Evolutionary conservation across 1,284 basidiomycete species (phyloP).

Genomic region (Naganishia sp.): DNA sequence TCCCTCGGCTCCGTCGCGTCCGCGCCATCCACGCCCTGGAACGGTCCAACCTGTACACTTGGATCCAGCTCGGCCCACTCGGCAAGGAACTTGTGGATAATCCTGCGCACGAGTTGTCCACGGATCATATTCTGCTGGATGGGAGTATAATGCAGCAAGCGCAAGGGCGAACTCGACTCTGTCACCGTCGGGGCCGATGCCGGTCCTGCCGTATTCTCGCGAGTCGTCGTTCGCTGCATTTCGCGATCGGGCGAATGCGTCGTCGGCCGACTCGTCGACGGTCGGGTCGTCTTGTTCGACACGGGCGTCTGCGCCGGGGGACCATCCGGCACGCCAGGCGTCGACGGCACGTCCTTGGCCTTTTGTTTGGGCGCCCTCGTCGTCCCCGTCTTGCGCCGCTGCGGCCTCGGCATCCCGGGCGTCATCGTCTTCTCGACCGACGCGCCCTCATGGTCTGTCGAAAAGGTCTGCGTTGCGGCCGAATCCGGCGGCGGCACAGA

Average conservation of each 20-base stretch:
- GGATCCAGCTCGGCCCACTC: slow-evolving; percentile 49
- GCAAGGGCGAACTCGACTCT: slow-evolving; percentile 40
- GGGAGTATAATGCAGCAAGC: slow-evolving; percentile 50
- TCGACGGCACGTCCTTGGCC: slow-evolving; percentile 3
- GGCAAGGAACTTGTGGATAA: slow-evolving; percentile 42
- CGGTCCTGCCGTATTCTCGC: slow-evolving; percentile 12
- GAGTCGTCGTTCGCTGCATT: slow-evolving; percentile 1
- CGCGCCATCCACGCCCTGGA: background rate
- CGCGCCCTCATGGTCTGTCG: background rate
- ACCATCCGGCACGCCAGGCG: background rate
- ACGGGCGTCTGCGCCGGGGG: background rate
- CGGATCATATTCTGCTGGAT: slow-evolving; percentile 48
- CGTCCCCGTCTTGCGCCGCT: slow-evolving; percentile 19
- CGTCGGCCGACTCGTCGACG: slow-evolving; percentile 16
- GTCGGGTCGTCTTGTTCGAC: slow-evolving; percentile 1
- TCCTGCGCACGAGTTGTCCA: slow-evolving; percentile 38
- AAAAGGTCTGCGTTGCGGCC: slow-evolving; percentile 3
- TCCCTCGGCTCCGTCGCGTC: background rate
- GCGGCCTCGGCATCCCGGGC: slow-evolving; percentile 1
- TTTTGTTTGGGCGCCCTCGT: slow-evolving; percentile 15
- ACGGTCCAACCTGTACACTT: slow-evolving; percentile 17
- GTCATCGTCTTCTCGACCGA: background rate
- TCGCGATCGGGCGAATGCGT: slow-evolving; percentile 26
- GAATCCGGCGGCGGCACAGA: slow-evolving; percentile 11
- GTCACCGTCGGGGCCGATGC: slow-evolving; percentile 2